Evolutionary conservation across 306 rosid genomes (phyloP), one percentile per base, ranked within the genome.

Genomic region (Trifolium pratense): DNA sequence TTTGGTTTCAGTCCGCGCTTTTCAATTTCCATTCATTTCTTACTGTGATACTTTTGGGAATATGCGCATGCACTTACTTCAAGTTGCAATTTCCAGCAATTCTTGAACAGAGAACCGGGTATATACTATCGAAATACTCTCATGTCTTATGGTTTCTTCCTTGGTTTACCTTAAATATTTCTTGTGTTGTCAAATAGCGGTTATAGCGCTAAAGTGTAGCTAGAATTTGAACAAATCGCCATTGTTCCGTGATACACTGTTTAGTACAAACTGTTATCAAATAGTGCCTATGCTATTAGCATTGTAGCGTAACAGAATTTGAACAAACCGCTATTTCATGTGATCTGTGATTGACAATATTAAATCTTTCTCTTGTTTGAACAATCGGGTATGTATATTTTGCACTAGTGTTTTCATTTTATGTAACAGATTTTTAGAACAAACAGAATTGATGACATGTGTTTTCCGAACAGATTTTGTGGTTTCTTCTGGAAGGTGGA

Each of bases 401-500:
- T 53, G 79, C 74, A 31, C 21, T 45, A n/a, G 77, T 55, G 64
- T 64, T 75, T 70, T 8, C 36, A 37, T 62, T 75, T 46, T 64
- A 46, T 15, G 18, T 61, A 52, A 18, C 15, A 55, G 3, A 18
- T 15, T 15, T 15, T 45, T 69, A 68, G 73, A 75, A 29, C 75
- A 37, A 69, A 42, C 66, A 9, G 49, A 49, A 31, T 57, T 72
- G 51, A 79, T 76, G 63, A 46, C 31, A 18, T 25, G 13, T 80
- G 75, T 76, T 69, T 70, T 74, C 11, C 16, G 32, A 18, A 72
- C 90, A 89, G 93, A 75, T 89, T 89, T 67, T 83, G 87, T 13
- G 90, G 89, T 77, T 89, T 89, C 84, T 89, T 89, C 73, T 89
- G 93, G 93, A 89, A 89, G 80, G 91, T 91, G 2, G 93, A 89